Base-by-base conservation (phyloP, 2,329 filamentous ascomycete genomes). In the Exophiala calicioides region DNA sequence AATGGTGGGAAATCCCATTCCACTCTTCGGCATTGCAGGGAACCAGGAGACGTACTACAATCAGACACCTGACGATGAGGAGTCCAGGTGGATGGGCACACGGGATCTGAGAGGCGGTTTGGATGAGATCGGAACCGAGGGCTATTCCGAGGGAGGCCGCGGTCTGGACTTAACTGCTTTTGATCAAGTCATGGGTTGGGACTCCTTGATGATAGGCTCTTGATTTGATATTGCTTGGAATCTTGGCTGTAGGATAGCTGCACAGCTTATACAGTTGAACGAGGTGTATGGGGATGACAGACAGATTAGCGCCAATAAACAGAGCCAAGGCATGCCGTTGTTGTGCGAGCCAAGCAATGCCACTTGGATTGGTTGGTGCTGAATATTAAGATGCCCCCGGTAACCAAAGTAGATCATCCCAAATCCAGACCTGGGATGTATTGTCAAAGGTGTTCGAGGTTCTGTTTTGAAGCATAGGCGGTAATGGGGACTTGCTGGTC, bases 371-470 rank as follows among this genome's bases (percentile, higher is more conserved):
- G n/a, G n/a, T n/a, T n/a, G n/a, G n/a, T n/a, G n/a, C n/a, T n/a
- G n/a, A n/a, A n/a, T n/a, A n/a, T 44, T 16, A 52, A 15, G 44
- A 37, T 2, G 23, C 35, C 9, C 49, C 50, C 3, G 44, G 50
- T 3, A 48, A 36, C 40, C 44, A 52, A 4, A 52, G 35, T 15
- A 52, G 10, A 29, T 52, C 50, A 23, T 52, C 50, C 50, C 50
- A 52, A 12, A 52, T 52, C 50, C 50, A 52, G 2, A 34, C 50
- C 21, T 52, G 50, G 19, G 39, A 34, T 13, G 50, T 48, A 26
- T 27, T 31, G 21, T 52, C 50, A 34, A 52, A 46, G 3, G 39
- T 44, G 15, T 34, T 44, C 20, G 44, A 15, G 7, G 41, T 26
- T n/a, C 44, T 39, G 20, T 23, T 38, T 13, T 18, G 34, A 12